These are phyloP conservation scores for Mentha longifolia DNA, from an alignment of 257 asterid species.

Conservation along the genomic window DNA sequence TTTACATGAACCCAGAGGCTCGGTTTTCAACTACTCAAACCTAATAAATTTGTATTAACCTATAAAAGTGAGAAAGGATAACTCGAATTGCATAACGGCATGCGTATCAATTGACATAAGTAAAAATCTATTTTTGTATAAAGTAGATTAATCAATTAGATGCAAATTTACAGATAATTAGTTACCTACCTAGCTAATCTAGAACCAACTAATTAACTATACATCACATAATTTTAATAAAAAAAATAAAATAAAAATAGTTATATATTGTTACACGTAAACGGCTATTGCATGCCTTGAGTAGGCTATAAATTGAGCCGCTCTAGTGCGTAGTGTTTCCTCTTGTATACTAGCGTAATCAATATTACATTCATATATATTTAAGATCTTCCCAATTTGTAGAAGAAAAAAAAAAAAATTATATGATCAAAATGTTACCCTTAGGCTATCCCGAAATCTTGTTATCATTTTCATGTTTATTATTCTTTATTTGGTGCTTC, in stretches of 20 bases:
- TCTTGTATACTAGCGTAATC: not conserved
- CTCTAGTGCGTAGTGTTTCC: not conserved
- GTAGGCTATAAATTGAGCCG: constrained; percentile 35
- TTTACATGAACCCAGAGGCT: not conserved
- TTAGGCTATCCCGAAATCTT: constrained; percentile 43
- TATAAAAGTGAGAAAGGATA: not conserved
- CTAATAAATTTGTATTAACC: not conserved
- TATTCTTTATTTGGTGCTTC: constrained; percentile 33
- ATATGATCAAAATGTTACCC: constrained; percentile 29
- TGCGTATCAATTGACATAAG: not conserved
- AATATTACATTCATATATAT: not conserved
- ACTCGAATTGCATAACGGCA: not conserved
- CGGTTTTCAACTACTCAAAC: constrained; percentile 13
- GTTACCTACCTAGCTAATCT: constrained; percentile 39
- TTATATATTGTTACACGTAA: constrained; percentile 38
- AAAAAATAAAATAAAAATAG: not conserved
- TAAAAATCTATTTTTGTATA: not conserved
- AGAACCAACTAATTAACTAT: constrained; percentile 16
- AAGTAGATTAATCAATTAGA: not conserved
- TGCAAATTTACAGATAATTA: constrained; percentile 28
- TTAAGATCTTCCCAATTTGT: not conserved
- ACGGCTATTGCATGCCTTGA: constrained; percentile 8
- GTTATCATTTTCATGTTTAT: constrained; percentile 33
- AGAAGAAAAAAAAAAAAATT: no score
- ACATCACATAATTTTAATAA: no score